These are phyloP conservation scores for Stellera chamaejasme DNA, from an alignment of 345 rosid species.

Conservation along the genomic window DNA sequence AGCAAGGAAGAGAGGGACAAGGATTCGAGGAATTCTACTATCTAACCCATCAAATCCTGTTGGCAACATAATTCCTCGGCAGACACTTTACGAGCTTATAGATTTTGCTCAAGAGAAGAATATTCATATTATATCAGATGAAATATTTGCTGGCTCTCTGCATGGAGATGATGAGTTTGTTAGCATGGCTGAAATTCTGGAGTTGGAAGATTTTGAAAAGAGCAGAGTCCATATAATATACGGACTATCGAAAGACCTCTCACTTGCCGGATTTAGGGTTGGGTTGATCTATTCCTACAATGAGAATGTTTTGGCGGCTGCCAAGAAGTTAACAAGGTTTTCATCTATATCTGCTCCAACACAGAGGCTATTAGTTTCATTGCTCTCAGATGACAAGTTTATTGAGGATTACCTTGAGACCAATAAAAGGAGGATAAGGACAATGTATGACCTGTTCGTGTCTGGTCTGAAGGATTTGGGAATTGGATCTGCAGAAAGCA, in stretches of 20 bases:
- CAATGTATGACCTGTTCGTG: conserved; percentile 45
- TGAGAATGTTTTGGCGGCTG: conserved; percentile 54
- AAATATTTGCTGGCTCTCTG: conserved; percentile 75
- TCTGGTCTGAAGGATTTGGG: conserved; percentile 52
- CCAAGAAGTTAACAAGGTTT: conserved; percentile 63
- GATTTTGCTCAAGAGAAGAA: conserved; percentile 75
- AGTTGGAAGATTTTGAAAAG: conserved; percentile 56
- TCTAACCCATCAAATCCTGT: conserved; percentile 89
- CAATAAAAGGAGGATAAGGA: conserved; percentile 44
- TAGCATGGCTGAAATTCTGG: conserved; percentile 72
- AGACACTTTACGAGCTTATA: conserved; percentile 45
- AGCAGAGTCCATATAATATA: conserved; percentile 75
- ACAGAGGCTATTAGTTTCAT: conserved; percentile 63
- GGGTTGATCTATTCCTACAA: conserved; percentile 75
- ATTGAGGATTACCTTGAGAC: conserved; percentile 44
- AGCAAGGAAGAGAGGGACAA: conserved; percentile 71
- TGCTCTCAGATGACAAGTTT: conserved; percentile 67
- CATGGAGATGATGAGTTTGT: conserved; percentile 70
- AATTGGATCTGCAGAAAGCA: conserved; percentile 51
- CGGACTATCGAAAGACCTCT: conserved; percentile 86
- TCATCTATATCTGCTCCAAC: conserved; percentile 66
- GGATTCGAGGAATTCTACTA: conserved; percentile 66
- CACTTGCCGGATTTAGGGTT: conserved; percentile 76
- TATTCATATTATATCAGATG: conserved; percentile 81
- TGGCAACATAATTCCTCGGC: conserved; percentile 61